Base-by-base conservation (phyloP, 1,139 yeast species). In the Nakaseomyces nivariensis region DNA sequence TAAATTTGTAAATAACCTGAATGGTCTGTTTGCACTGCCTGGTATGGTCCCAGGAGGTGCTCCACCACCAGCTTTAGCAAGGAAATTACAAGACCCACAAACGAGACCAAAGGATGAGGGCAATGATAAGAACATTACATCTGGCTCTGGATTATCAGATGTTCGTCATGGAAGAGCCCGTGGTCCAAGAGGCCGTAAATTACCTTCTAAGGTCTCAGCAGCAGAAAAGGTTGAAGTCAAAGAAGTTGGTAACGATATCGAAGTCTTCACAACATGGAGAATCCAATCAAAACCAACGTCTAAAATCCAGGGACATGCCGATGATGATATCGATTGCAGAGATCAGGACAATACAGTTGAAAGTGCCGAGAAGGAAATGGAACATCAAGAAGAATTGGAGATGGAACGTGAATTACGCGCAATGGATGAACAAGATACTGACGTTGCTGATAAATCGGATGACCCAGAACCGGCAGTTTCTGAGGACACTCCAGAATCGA, bases 171-270 rank as follows among this genome's bases (percentile, higher is more conserved):
- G 74, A 31, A 75, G 95, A 56, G 82, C 82, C 0, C 79, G 72
- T 56, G 96, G 95, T 0, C 96, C 96, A 27, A 75, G 77, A 54
- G 90, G 92, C 0, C 79, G 94, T 53, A 79, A 82, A 56, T 71
- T 87, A 47, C 96, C 96, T 1, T 49, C 64, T 1, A 76, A 76
- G 51, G 67, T 71, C n/a, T 75, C 80, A 24, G 71, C 72, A 40
- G 75, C 59, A 2, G 60, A 77, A 11, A 76, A 78, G 3, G 72
- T 24, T 70, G 75, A 17, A 74, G 46, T 43, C 9, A 11, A 22
- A 24, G 46, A 43, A 10, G 27, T 6, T 1, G 29, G 41, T 4
- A 47, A 47, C 34, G 43, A 27, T 17, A 43, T 47, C 11, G 45
- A 46, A 17, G 38, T 46, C 6, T 46, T 46, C 34, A 40, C 34